A percentile compares a stretch with the other conserved stretches of the same genome.
These are phyloP conservation scores for sorghum (Sorghum bicolor) DNA, from an alignment of 176 grass and related monocot species.

Conservation along the genomic window Sorghum_bicolor_NCBIv3 NC_012875.2:56288501-56289000, in stretches of 20 bases:
- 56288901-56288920: constrained; percentile 25
- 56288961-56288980: constrained; percentile 96
- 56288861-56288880: neutral
- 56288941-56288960: constrained; percentile 97
- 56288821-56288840: too few species aligned
- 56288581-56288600: neutral
- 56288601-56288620: neutral
- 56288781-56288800: constrained; percentile 21
- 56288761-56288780: constrained; percentile 77
- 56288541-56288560: constrained; percentile 10
- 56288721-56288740: constrained; percentile 97
- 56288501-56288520: constrained; percentile 99
- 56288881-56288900: neutral
- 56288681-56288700: constrained; percentile 70
- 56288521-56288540: constrained; percentile 90
- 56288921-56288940: constrained; percentile 96
- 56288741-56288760: constrained; percentile 88
- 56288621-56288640: constrained; percentile 52
- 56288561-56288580: neutral
- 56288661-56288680: constrained; percentile 72
- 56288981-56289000: neutral
- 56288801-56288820: constrained; percentile 26
- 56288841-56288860: too few species aligned
- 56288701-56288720: constrained; percentile 93
- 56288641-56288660: constrained; percentile 76